A percentile compares a stretch with the other conserved stretches of the same genome.
These are phyloP conservation scores for Lactarius hengduanensis DNA, from an alignment of 768 basidiomycete species.

Conservation along the genomic window DNA sequence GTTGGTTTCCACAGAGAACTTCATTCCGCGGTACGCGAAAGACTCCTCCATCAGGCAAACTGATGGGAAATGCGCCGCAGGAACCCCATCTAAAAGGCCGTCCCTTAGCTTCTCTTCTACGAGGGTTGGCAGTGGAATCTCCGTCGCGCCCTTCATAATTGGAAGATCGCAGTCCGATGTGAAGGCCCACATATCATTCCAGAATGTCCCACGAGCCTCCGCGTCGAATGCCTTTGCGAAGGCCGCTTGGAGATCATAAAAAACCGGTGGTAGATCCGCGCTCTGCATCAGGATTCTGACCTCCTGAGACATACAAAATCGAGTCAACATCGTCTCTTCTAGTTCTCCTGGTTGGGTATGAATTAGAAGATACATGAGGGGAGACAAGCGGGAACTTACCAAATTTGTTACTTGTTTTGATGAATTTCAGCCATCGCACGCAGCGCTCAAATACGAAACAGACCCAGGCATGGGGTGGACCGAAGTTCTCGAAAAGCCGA, in stretches of 20 bases:
- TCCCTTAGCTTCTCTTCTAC: too few species aligned
- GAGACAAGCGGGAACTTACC: slow-evolving; percentile 31
- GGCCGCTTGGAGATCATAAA: neutral
- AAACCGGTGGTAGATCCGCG: neutral
- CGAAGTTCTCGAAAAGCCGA: slow-evolving; percentile 35
- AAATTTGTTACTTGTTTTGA: slow-evolving; percentile 36
- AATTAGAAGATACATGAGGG: neutral
- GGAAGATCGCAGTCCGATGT: too few species aligned
- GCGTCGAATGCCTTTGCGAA: neutral
- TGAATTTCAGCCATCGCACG: slow-evolving; percentile 36
- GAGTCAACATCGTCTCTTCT: slow-evolving; percentile 30
- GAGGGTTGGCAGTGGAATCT: too few species aligned
- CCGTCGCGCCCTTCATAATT: too few species aligned
- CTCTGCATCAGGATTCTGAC: neutral
- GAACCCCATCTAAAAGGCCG: too few species aligned
- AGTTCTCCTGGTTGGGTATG: slow-evolving; percentile 31
- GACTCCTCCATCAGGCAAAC: too few species aligned
- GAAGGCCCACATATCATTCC: neutral
- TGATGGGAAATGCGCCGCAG: too few species aligned
- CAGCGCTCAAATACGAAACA: slow-evolving; percentile 39
- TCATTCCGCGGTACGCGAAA: too few species aligned
- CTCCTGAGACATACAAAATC: neutral
- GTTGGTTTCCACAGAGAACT: neutral
- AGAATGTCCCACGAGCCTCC: neutral
- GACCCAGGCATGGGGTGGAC: slow-evolving; percentile 41